Evolutionary conservation across 176 grass and related monocot genomes (phyloP).

Genomic region (Aegilops sharonensis): DNA sequence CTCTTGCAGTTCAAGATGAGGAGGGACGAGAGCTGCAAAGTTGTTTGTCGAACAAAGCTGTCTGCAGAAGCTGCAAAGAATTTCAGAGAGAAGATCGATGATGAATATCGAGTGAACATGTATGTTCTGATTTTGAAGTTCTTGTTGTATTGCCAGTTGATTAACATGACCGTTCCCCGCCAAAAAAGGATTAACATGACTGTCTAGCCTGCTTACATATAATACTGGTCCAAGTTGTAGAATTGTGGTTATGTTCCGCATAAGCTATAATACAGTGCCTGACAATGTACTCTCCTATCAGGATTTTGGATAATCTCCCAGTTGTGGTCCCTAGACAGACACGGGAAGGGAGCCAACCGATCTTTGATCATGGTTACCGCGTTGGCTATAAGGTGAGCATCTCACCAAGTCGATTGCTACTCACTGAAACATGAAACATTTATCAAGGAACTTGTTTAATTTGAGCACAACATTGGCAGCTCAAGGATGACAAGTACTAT

Average conservation of each 20-base stretch:
- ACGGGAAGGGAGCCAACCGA: constrained; percentile 64
- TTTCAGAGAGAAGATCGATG: constrained; percentile 90
- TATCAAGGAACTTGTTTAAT: constrained; percentile 15
- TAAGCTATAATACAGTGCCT: constrained; percentile 8
- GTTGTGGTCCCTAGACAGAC: constrained; percentile 70
- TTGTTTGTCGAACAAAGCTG: constrained; percentile 55
- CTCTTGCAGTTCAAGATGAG: constrained; percentile 72
- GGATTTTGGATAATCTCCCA: constrained; percentile 87
- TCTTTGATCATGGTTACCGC: constrained; percentile 74
- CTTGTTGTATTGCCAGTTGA: constrained; percentile 1
- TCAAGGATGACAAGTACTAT: constrained; percentile 78
- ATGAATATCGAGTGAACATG: constrained; percentile 87
- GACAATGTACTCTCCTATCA: constrained; percentile 1
- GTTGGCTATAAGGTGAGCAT: constrained; percentile 76
- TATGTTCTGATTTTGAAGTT: constrained; percentile 36
- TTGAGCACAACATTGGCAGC: constrained; percentile 41
- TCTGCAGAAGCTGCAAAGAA: constrained; percentile 67
- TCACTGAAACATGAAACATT: constrained; percentile 13
- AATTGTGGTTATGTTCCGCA: constrained; percentile 15
- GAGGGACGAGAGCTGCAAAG: constrained; percentile 67
- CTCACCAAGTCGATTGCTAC: neutral
- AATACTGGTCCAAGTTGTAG: neutral
- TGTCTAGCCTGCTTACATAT: neutral
- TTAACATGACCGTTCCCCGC: neutral
- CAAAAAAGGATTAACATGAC: neutral